A percentile compares a stretch with the other conserved stretches of the same genome.
Evolutionary conservation across 768 basidiomycete species (phyloP).

Genomic region (Lentinula sp.): DNA sequence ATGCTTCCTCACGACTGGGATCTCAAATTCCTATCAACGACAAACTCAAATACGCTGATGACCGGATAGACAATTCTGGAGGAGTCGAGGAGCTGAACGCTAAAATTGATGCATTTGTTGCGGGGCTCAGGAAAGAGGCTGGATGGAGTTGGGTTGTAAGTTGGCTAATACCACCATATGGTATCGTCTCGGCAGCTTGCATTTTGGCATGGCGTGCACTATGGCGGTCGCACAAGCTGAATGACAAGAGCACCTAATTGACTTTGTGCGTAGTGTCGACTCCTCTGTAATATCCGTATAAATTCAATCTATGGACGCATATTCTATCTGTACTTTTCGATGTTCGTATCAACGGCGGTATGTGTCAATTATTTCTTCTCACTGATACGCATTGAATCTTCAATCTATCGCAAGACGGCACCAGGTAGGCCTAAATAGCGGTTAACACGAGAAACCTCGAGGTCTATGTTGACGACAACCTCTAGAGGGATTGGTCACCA

Average conservation of each 20-base stretch:
- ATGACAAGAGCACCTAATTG: neutral
- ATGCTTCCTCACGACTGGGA: conserved; percentile 68
- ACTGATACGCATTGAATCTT: neutral
- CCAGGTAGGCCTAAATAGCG: too few relatives aligned
- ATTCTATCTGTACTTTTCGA: neutral
- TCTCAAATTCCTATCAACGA: conserved; percentile 76
- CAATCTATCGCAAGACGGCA: neutral
- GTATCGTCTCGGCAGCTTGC: conserved; percentile 37
- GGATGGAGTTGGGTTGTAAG: conserved; percentile 59
- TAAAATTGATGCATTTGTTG: conserved; percentile 44
- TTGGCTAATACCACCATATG: conserved; percentile 55
- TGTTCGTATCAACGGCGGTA: too few relatives aligned
- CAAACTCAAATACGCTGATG: conserved; percentile 82
- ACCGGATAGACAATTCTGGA: conserved; percentile 88
- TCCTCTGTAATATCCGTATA: neutral
- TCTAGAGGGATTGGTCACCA: too few relatives aligned
- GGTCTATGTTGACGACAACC: too few relatives aligned
- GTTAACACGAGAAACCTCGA: too few relatives aligned
- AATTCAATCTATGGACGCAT: neutral
- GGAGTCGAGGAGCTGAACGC: conserved; percentile 56
- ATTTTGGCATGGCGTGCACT: conserved; percentile 5
- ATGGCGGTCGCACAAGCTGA: conserved; percentile 14
- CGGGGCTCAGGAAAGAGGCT: conserved; percentile 33
- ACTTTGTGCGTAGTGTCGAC: neutral
- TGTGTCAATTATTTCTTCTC: too few relatives aligned